Base-by-base conservation (phyloP, 306 rosid species). In the Dalbergia cochinchinensis region DNA sequence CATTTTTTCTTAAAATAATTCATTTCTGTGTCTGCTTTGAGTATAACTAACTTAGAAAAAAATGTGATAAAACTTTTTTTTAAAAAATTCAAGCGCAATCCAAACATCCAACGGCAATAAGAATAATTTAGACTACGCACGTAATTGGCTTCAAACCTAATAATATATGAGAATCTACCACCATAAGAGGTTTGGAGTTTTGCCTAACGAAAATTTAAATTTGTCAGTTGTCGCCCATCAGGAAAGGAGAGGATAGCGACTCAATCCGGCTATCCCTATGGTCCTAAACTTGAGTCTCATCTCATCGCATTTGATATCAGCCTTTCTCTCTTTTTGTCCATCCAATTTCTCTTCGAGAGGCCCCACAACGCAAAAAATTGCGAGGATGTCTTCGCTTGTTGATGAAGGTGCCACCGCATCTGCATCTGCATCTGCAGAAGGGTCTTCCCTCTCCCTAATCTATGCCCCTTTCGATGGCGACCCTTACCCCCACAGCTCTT, bases 391-490 rank as follows among this genome's bases (percentile, higher is more conserved):
- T 73, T 44, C 83, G 7, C 20, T 53, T 5, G 12, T 19, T 11
- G 34, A 33, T 37, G 41, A 37, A 37, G 41, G 41, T 37, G 41
- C 41, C 41, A 37, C 41, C 5, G 5, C 41, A 65, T 1, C 9
- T 37, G 5, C 41, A 65, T 1, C 9, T n/a, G 60, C 60, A 54
- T 3, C 22, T 16, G 47, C 8, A 26, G 47, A 7, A 26, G 14
- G 18, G 1, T 11, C 63, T 33, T 41, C 11, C 60, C 55, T 22
- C 45, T 22, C 12, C 2, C 31, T 26, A 26, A 26, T 26, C 31
- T 2, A 3, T 7, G 4, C 11, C 18, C 12, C 39, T 62, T 18
- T 41, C 91, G 48, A 94, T 94, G 98, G 96, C 97, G 26, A 71
- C 83, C 39, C 41, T 64, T 83, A 42, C 78, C 0, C 78, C 84